phyloP scores from a whole-genome alignment of 192 early-diverging fungal species.

The Backusella mclennaniae region DNA sequence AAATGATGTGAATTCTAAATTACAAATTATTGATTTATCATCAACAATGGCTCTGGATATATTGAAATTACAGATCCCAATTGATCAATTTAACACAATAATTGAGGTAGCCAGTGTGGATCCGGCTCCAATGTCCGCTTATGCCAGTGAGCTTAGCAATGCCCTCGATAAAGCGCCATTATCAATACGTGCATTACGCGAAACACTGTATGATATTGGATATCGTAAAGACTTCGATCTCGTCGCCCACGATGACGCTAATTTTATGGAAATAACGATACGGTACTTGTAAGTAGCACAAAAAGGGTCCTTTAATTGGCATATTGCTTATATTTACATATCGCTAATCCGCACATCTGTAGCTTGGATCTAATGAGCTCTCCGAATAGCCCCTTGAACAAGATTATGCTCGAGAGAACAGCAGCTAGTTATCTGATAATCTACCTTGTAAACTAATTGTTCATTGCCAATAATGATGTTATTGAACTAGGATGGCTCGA shows the following conservation, averaged over 20 bases:
- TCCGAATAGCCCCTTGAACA: neutral
- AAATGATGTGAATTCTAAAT: too few species aligned
- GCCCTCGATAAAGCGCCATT: neutral
- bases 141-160: neutral
- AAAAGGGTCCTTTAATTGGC: neutral
- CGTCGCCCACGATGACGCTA: neutral
- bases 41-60: neutral
- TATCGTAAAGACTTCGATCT: neutral
- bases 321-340: neutral
- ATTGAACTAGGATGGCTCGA: constrained; percentile 7
- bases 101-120: neutral
- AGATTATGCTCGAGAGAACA: neutral
- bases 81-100: constrained; percentile 1
- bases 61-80: constrained; percentile 1
- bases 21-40: constrained; percentile 3
- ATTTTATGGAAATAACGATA: constrained; percentile 3
- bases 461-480: neutral
- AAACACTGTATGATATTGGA: neutral
- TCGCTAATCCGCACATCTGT: neutral
- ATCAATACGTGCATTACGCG: neutral
- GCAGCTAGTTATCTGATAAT: neutral
- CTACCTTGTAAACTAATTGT: constrained; percentile 1
- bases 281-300: neutral
- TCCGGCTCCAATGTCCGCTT: neutral
- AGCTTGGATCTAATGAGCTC: neutral